These are phyloP conservation scores for Moelleriella libera DNA, from an alignment of 2,329 filamentous ascomycete species.

Conservation along the genomic window DNA sequence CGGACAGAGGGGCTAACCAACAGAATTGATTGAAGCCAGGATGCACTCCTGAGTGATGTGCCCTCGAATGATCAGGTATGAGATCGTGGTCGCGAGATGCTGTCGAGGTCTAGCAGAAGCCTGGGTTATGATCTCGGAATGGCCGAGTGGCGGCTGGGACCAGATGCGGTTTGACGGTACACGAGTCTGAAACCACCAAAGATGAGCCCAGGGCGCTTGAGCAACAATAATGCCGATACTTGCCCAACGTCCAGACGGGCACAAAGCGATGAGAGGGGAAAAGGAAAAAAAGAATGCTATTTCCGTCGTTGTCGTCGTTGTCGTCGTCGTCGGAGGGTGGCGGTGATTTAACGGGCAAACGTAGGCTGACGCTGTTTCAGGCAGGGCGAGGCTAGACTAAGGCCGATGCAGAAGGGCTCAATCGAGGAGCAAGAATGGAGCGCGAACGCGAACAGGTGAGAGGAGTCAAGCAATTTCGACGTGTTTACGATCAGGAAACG, in stretches of 20 bases:
- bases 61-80: background rate
- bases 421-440: slow-evolving; percentile 2
- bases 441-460: background rate
- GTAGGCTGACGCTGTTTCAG: slow-evolving; percentile 10
- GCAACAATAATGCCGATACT: background rate
- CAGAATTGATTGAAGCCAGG: slow-evolving; percentile 2
- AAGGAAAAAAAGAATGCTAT: background rate
- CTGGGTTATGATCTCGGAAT: background rate
- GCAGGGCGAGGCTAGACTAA: slow-evolving; percentile 7
- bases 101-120: background rate
- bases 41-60: background rate
- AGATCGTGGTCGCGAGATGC: background rate
- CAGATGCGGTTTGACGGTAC: background rate
- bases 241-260: background rate
- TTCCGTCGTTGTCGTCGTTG: background rate
- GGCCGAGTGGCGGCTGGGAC: background rate
- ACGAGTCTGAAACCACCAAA: background rate
- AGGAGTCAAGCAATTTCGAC: background rate
- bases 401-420: background rate
- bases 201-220: background rate
- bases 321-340: slow-evolving; percentile 1
- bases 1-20: slow-evolving; percentile 4
- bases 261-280: background rate
- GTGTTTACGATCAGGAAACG: too few species aligned
- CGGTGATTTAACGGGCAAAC: slow-evolving; percentile 3